Evolutionary conservation across 1,284 basidiomycete species (phyloP).

Genomic region (Rhodotorula sp.): DNA sequence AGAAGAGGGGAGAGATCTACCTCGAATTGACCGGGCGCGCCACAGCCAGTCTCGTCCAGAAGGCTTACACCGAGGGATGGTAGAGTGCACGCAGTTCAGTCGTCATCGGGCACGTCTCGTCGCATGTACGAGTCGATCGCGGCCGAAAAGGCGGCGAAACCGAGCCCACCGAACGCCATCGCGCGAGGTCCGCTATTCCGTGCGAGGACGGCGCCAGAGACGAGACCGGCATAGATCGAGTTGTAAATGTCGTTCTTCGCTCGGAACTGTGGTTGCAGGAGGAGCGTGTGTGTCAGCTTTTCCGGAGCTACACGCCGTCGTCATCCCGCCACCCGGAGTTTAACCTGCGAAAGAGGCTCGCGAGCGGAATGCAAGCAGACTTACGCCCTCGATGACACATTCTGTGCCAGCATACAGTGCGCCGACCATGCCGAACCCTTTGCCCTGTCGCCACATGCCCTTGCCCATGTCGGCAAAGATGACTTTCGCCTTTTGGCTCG

Average conservation of each 20-base stretch:
- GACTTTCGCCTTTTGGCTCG: constrained; percentile 70
- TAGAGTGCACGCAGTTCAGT: not conserved
- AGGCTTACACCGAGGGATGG: not conserved
- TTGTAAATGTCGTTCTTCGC: constrained; percentile 94
- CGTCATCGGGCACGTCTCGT: constrained; percentile 68
- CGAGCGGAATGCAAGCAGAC: constrained; percentile 49
- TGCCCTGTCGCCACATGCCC: constrained; percentile 85
- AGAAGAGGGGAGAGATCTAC: too few relatives aligned
- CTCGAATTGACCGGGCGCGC: too few relatives aligned
- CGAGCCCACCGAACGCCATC: constrained; percentile 67
- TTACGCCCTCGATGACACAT: constrained; percentile 90
- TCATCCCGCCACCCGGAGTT: not conserved
- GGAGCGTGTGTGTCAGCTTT: too few relatives aligned
- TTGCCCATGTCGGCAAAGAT: constrained; percentile 93
- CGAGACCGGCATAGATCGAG: constrained; percentile 54
- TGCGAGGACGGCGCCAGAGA: constrained; percentile 59
- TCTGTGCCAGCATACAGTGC: constrained; percentile 90
- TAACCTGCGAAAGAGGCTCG: not conserved
- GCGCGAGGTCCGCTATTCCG: constrained; percentile 73
- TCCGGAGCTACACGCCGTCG: too few relatives aligned
- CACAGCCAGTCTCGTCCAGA: too few relatives aligned
- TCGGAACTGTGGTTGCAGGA: constrained; percentile 64
- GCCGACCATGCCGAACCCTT: constrained; percentile 92
- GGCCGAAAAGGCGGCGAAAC: constrained; percentile 85
- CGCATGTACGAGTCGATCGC: constrained; percentile 83